A percentile compares a stretch with the other conserved stretches of the same genome.
These are phyloP conservation scores for Cardiospermum halicacabum DNA, from an alignment of 345 rosid species.

Conservation along the genomic window DNA sequence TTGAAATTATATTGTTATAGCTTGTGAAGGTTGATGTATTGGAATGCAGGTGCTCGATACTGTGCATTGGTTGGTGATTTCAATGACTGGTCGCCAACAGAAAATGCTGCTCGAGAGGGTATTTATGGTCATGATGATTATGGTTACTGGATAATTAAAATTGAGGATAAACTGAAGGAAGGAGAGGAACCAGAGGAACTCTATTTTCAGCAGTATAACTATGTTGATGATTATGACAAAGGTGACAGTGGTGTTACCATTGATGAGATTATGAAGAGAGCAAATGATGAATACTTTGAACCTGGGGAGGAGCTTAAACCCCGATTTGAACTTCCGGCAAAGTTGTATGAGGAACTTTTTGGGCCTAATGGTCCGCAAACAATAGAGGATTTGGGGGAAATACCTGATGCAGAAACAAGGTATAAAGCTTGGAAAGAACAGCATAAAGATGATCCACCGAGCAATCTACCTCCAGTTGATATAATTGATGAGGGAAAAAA, in stretches of 20 bases:
- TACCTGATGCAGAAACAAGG: constrained; percentile 78
- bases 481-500: constrained; percentile 79
- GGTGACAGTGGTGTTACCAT: constrained; percentile 78
- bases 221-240: constrained; percentile 79
- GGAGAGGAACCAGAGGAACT: constrained; percentile 84
- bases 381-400: constrained; percentile 67
- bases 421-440: constrained; percentile 68
- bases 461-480: constrained; percentile 71
- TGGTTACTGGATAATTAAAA: constrained; percentile 89
- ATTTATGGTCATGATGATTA: constrained; percentile 82
- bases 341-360: constrained; percentile 81
- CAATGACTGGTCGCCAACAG: constrained; percentile 91
- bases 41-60: constrained; percentile 78
- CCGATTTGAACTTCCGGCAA: constrained; percentile 83
- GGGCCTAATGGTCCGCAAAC: constrained; percentile 96
- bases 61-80: constrained; percentile 86
- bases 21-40: constrained; percentile 12
- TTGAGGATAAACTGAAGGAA: constrained; percentile 85
- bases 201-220: constrained; percentile 94
- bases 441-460: constrained; percentile 89
- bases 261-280: constrained; percentile 67
- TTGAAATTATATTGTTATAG: constrained; percentile 5
- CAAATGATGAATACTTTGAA: constrained; percentile 96
- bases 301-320: constrained; percentile 91
- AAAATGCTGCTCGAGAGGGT: constrained; percentile 83